Evolutionary conservation across 768 basidiomycete genomes (phyloP), one percentile per base, ranked within the genome.

Genomic region (Kwoniella bestiolae): DNA sequence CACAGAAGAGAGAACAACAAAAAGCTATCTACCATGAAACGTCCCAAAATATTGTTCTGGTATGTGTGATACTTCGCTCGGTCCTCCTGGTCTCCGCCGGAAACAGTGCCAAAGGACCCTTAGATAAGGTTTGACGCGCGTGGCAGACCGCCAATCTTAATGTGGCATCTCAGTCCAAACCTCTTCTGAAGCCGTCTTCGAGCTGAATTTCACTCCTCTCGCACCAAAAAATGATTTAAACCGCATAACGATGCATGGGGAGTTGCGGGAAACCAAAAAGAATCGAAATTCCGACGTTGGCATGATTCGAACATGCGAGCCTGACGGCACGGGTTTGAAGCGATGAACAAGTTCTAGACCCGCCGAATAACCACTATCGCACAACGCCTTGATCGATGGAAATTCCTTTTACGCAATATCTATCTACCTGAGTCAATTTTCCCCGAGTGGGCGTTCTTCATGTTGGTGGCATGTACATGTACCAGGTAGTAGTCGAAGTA

Each of bases 301-400:
- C 52, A 55, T 16, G 52, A 55, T 55, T 55, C 32, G 52, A 55
- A 55, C 52, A 16, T 55, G 32, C 52, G 52, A 32, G 52, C 52
- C 52, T 21, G 32, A 55, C 18, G 32, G 52, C 52, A 55, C 52
- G 52, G 32, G 52, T 51, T 51, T 21, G 12, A 25, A 26, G 26
- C 12, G 4, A 18, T 21, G 8, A 11, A 14, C 21, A 28, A 55
- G 18, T 55, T 55, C 52, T 55, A 55, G 32, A 34, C 52, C 32
- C 52, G 52, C 52, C 52, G 52, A 55, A 55, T 55, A 55, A 55
- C 52, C 52, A 55, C 52, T 55, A 55, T 55, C 52, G 52, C 52
- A 55, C 52, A 55, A 55, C 52, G 52, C 52, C 52, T 55, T 12
- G 3, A 14, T 11, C 18, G 38, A 16, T 41, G 38, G 5, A 41